These are phyloP conservation scores for Aspergillus coremiiformis DNA, from an alignment of 495 filamentous ascomycete species.

Conservation along the genomic window DNA sequence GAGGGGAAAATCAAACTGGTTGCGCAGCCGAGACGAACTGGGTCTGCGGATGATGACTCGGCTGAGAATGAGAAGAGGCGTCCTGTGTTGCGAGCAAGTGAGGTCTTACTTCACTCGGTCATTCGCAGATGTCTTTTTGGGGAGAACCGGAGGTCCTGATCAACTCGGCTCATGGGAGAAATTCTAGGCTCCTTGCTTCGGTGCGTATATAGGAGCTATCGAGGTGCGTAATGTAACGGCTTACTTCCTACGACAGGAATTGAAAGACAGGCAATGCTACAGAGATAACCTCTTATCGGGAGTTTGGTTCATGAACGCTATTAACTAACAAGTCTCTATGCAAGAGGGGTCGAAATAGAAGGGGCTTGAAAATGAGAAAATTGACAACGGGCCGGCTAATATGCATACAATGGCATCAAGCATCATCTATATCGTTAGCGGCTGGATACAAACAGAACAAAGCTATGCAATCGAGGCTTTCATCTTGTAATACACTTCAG, in stretches of 20 bases:
- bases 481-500: constrained; percentile 1
- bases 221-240: not conserved
- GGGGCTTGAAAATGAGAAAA: not conserved
- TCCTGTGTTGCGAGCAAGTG: constrained; percentile 20
- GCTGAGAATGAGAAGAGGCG: constrained; percentile 12
- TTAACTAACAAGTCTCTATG: not conserved
- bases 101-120: constrained; percentile 22
- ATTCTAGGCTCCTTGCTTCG: not conserved
- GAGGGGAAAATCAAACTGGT: constrained; percentile 50
- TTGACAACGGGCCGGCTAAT: not conserved
- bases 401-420: not conserved
- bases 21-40: constrained; percentile 8
- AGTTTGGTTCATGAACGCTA: not conserved
- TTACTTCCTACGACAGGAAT: not conserved
- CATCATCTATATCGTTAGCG: not conserved
- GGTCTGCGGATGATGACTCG: not conserved
- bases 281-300: not conserved
- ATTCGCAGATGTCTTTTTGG: constrained; percentile 19
- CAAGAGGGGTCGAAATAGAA: not conserved
- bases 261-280: not conserved
- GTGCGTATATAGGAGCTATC: not conserved
- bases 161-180: not conserved
- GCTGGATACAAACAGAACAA: not conserved
- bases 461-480: not conserved
- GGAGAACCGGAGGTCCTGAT: not conserved